These are phyloP conservation scores for Lizonia empirigonia DNA, from an alignment of 2,329 filamentous ascomycete genomes.

Conservation along the genomic window DNA sequence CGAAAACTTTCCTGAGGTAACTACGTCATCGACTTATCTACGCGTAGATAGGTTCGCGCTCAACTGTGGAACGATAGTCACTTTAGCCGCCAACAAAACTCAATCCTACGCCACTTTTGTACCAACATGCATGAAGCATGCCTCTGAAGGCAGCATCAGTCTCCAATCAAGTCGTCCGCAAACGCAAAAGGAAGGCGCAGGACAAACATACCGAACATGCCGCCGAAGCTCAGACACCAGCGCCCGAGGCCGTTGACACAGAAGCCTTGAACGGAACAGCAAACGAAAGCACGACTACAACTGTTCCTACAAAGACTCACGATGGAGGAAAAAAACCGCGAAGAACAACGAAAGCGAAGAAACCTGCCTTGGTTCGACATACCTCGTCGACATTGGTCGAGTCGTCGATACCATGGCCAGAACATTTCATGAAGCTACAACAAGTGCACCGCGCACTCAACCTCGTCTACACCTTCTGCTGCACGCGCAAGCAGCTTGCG, in stretches of 20 bases:
- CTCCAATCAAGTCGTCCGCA: slow-evolving; percentile 53
- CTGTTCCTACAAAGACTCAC: slow-evolving; percentile 61
- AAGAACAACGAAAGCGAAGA: slow-evolving; percentile 50
- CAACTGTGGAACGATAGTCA: slow-evolving; percentile 1
- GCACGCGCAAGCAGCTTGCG: slow-evolving; percentile 85
- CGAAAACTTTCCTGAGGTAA: neutral
- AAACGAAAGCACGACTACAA: slow-evolving; percentile 44
- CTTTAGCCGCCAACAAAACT: slow-evolving; percentile 4
- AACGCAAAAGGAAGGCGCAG: slow-evolving; percentile 49
- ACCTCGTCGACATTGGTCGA: slow-evolving; percentile 59
- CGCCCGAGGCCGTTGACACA: neutral
- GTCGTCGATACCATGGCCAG: slow-evolving; percentile 71
- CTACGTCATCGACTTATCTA: slow-evolving; percentile 9
- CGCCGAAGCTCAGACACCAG: slow-evolving; percentile 10
- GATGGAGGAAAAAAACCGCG: slow-evolving; percentile 62
- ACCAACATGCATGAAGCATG: slow-evolving; percentile 8
- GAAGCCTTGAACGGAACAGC: slow-evolving; percentile 16
- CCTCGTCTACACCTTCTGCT: slow-evolving; percentile 93
- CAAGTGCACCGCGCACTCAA: slow-evolving; percentile 85
- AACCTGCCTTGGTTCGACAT: slow-evolving; percentile 50
- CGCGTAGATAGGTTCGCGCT: slow-evolving; percentile 5
- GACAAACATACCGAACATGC: slow-evolving; percentile 28
- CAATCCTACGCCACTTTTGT: neutral
- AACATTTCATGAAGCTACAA: slow-evolving; percentile 72
- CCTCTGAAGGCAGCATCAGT: slow-evolving; percentile 52